A percentile compares a stretch with the other conserved stretches of the same genome.
Evolutionary conservation across 345 rosid genomes (phyloP).

Genomic region (Abelmoschus esculentus): DNA sequence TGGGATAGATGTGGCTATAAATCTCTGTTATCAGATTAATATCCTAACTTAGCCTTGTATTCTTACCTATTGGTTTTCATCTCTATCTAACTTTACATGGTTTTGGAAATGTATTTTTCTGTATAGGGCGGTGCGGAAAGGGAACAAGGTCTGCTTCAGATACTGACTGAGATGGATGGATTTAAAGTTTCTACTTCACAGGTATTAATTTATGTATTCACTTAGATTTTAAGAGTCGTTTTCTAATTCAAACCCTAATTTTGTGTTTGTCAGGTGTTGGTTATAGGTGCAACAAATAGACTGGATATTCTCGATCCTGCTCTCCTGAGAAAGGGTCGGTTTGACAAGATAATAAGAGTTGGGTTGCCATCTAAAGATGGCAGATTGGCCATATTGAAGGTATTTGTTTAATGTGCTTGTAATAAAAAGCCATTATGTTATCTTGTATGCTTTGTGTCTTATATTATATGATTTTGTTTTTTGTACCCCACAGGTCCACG

Average conservation of each 20-base stretch:
- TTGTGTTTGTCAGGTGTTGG: constrained; percentile 60
- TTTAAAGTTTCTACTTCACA: constrained; percentile 84
- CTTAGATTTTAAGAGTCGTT: neutral
- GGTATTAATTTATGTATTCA: constrained; percentile 33
- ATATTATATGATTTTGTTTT: constrained; percentile 3
- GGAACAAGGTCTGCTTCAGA: constrained; percentile 97
- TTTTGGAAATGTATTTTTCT: constrained; percentile 15
- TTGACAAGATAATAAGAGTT: constrained; percentile 90
- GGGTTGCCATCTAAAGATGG: constrained; percentile 94
- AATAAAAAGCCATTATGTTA: constrained; percentile 3
- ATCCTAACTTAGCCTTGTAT: neutral
- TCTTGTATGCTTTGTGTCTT: constrained; percentile 2
- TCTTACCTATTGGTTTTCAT: neutral
- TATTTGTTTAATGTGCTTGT: constrained; percentile 15
- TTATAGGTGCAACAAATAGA: constrained; percentile 96
- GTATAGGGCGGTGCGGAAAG: constrained; percentile 95
- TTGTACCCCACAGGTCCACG: constrained; percentile 63
- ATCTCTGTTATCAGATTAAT: neutral
- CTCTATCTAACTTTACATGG: constrained; percentile 6
- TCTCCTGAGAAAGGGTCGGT: constrained; percentile 92
- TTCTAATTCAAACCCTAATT: constrained; percentile 16
- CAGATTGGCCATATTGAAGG: constrained; percentile 86
- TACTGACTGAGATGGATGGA: constrained; percentile 97
- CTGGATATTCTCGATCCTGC: constrained; percentile 96
- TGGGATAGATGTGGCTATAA: neutral